Base-by-base conservation (phyloP, 1,284 basidiomycete genomes). In the Mycena sp. region DNA sequence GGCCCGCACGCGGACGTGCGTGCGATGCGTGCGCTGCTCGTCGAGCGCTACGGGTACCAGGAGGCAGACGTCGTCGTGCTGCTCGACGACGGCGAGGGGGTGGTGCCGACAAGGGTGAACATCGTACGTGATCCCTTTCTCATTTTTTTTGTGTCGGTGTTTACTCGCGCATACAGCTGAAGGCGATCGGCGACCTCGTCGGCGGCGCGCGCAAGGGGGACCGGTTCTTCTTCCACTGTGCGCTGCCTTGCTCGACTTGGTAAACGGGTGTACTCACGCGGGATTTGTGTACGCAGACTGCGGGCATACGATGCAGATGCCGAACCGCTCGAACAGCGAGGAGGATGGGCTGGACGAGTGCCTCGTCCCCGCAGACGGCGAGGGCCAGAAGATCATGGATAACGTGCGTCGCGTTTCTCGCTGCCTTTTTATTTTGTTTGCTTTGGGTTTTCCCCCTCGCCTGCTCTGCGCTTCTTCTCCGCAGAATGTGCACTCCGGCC, bases 171-270 rank as follows among this genome's bases (percentile, higher is more conserved):
- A 5, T 35, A 16, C 41, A 82, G 80, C 59, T 69, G n/a, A 65
- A 35, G 6, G 73, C 81, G 58, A 70, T 81, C 30, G 32, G 59
- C 0, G 59, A 43, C 6, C n/a, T n/a, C n/a, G n/a, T n/a, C n/a
- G n/a, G n/a, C n/a, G n/a, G n/a, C n/a, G n/a, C n/a, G n/a, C n/a
- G 67, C 4, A 28, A 73, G 4, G 75, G 76, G 0, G 81, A 83
- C 58, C 72, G 53, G 30, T 73, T 81, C 25, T 77, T 80, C 38
- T 80, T 82, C 49, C 77, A 77, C 45, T 82, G 67, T 68, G 46
- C 29, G 66, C 38, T 40, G n/a, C n/a, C n/a, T n/a, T n/a, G n/a
- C n/a, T n/a, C n/a, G n/a, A n/a, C n/a, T n/a, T n/a, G n/a, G n/a
- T n/a, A n/a, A n/a, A n/a, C n/a, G n/a, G n/a, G n/a, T n/a, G n/a